Conservation (phyloP, 1,284 basidiomycete species). For the Amylostereum areolatum region DNA sequence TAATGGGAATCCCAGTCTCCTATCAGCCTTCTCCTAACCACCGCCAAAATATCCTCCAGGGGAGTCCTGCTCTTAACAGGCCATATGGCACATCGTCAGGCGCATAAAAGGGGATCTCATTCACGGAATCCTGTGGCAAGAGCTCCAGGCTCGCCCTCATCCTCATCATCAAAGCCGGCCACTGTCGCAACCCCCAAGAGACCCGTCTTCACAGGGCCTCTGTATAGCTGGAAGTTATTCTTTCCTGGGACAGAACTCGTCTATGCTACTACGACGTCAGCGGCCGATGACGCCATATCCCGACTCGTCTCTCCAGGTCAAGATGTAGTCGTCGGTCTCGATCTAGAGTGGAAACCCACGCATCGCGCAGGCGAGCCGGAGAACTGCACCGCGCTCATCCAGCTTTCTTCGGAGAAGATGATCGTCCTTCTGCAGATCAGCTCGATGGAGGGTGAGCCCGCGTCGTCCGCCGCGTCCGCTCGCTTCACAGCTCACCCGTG, state of each 20-base stretch:
- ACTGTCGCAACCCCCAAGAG: not conserved
- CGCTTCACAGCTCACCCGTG: not conserved
- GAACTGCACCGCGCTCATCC: constrained; percentile 65
- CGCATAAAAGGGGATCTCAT: no score
- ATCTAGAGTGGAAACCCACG: constrained; percentile 69
- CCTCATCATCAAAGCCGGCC: no score
- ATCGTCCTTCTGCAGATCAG: constrained; percentile 61
- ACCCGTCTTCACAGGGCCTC: not conserved
- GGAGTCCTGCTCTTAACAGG: no score
- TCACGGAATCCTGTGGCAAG: no score
- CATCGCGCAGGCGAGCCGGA: constrained; percentile 42
- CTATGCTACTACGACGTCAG: constrained; percentile 19
- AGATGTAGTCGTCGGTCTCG: constrained; percentile 51
- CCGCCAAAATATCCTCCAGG: no score
- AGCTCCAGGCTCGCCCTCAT: no score
- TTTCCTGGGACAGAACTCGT: constrained; percentile 14
- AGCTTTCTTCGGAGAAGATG: constrained; percentile 48
- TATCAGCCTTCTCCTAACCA: no score
- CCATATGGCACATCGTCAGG: no score
- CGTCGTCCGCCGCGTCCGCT: not conserved
- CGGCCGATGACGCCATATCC: constrained; percentile 18
- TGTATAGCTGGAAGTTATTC: constrained; percentile 9
- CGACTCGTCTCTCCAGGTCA: constrained; percentile 1
- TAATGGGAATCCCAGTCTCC: no score
- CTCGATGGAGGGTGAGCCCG: constrained; percentile 46